These are phyloP conservation scores for Aureobasidium melanogenum DNA, from an alignment of 2,329 filamentous ascomycete species.

Conservation along the genomic window DNA sequence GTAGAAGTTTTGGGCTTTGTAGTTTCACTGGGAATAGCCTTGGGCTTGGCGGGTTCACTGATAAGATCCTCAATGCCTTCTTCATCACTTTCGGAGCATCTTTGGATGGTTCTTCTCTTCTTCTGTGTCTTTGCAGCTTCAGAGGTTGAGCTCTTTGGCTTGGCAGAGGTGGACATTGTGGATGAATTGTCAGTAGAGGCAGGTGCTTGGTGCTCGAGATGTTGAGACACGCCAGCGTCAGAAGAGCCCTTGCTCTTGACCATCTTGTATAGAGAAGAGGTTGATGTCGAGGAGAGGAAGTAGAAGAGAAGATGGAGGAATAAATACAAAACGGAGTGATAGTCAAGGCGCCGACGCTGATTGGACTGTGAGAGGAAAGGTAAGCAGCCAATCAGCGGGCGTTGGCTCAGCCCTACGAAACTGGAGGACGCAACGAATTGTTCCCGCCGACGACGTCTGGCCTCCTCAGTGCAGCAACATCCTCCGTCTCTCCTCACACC, in stretches of 20 bases:
- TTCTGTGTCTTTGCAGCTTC: neutral
- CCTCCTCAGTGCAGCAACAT: constrained; percentile 4
- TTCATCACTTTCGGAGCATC: neutral
- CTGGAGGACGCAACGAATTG: neutral
- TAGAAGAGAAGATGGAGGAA: neutral
- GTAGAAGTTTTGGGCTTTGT: neutral
- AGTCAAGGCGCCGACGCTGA: neutral
- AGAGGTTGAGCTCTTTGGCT: constrained; percentile 11
- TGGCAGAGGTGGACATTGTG: neutral
- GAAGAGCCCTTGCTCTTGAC: neutral
- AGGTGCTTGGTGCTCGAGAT: neutral
- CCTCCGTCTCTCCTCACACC: constrained; percentile 16
- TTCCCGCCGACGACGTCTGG: constrained; percentile 2
- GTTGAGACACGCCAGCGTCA: neutral
- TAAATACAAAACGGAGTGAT: neutral
- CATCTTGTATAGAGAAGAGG: neutral
- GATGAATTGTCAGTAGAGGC: neutral
- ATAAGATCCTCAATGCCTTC: neutral
- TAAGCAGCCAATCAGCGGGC: no score
- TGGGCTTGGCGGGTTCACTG: neutral
- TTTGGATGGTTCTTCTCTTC: neutral
- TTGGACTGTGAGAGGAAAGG: no score
- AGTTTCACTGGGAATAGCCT: neutral
- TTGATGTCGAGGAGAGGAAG: neutral
- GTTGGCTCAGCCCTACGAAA: neutral